Conservation (phyloP, 2,329 filamentous ascomycete species). For the Lasiodiplodia hormozganensis region DNA sequence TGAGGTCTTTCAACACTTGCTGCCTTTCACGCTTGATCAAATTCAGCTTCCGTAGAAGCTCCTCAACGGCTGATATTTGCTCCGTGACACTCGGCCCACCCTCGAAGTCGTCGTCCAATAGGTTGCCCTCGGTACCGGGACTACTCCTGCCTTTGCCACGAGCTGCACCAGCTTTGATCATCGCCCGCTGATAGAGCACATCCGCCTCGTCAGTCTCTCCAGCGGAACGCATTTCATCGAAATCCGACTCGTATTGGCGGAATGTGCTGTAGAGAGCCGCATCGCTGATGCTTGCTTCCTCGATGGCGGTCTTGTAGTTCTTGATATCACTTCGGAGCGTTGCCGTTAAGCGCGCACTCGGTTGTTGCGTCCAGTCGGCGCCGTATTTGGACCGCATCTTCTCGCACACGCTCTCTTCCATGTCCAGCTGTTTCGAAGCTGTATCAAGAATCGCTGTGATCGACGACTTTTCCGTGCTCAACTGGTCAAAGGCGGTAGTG, state of each 20-base stretch:
- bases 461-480: slow-evolving; percentile 78
- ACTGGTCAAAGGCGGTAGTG: slow-evolving; percentile 75
- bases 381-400: slow-evolving; percentile 99
- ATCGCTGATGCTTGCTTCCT: slow-evolving; percentile 88
- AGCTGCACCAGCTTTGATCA: slow-evolving; percentile 75
- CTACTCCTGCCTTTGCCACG: slow-evolving; percentile 67
- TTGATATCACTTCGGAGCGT: slow-evolving; percentile 86
- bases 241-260: slow-evolving; percentile 83
- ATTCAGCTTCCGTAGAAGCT: slow-evolving; percentile 87
- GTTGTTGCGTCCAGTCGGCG: slow-evolving; percentile 94
- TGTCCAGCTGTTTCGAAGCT: slow-evolving; percentile 87
- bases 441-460: slow-evolving; percentile 77
- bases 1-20: slow-evolving; percentile 94
- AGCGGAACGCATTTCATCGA: slow-evolving; percentile 93
- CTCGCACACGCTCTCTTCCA: slow-evolving; percentile 97
- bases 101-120: slow-evolving; percentile 94
- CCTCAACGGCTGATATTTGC: slow-evolving; percentile 88
- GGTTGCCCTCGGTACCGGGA: slow-evolving; percentile 72
- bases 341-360: slow-evolving; percentile 85
- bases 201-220: slow-evolving; percentile 87
- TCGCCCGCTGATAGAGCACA: slow-evolving; percentile 83
- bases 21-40: slow-evolving; percentile 89
- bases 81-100: slow-evolving; percentile 80
- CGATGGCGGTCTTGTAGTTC: slow-evolving; percentile 86
- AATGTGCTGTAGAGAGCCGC: slow-evolving; percentile 82